Evolutionary conservation across 2,329 filamentous ascomycete genomes (phyloP).

Genomic region (Lasiodiplodia theobromae): DNA sequence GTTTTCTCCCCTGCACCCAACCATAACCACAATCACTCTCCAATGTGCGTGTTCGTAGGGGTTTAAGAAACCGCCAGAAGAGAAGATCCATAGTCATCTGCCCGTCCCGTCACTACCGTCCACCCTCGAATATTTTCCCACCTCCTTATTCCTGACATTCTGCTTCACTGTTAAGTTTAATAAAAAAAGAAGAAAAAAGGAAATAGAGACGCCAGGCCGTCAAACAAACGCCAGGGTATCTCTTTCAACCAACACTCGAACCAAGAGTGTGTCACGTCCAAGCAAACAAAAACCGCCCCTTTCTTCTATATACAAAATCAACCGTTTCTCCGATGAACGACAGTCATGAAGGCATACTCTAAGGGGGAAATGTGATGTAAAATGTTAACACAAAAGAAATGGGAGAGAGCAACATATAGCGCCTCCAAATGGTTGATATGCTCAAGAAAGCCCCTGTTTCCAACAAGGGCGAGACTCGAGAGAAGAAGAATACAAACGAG

Average conservation of each 20-base stretch:
- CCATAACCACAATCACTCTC: neutral
- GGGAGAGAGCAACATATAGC: neutral
- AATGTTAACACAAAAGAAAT: neutral
- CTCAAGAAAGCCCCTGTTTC: neutral
- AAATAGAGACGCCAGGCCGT: slow-evolving; percentile 16
- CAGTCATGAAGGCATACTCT: slow-evolving; percentile 17
- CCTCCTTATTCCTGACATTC: too few relatives aligned
- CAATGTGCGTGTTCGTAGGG: neutral
- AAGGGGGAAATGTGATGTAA: neutral
- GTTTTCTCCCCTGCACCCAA: neutral
- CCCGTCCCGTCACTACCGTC: neutral
- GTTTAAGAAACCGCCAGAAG: neutral
- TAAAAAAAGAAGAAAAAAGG: neutral
- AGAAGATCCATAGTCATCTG: neutral
- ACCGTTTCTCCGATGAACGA: slow-evolving; percentile 5
- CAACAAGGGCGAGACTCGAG: neutral
- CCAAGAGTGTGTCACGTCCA: neutral
- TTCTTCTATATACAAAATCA: slow-evolving; percentile 3
- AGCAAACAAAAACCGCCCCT: neutral
- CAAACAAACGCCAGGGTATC: slow-evolving; percentile 24
- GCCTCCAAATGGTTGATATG: neutral
- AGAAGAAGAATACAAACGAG: slow-evolving; percentile 7
- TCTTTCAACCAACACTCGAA: slow-evolving; percentile 12
- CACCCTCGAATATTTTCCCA: neutral
- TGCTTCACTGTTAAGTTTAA: neutral